Evolutionary conservation across 2,329 filamentous ascomycete genomes (phyloP), one percentile per base, ranked within the genome.

Genomic region (Trichoderma koningii): DNA sequence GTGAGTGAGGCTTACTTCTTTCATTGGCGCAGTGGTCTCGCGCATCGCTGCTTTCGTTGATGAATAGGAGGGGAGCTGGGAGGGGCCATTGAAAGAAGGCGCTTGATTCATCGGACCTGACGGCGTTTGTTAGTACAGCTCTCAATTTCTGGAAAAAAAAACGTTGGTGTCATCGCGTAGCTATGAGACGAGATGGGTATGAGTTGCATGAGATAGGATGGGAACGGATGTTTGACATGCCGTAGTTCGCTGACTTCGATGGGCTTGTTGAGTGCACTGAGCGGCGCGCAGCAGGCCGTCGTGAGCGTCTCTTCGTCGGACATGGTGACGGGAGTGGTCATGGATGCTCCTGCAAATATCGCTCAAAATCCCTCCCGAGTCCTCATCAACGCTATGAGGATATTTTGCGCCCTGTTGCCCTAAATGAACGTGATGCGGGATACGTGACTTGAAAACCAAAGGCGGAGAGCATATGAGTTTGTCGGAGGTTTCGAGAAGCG

Each of bases 1-100:
- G n/a, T n/a, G n/a, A n/a, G n/a, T n/a, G 5, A 3, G 15, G 69
- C 77, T 62, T 73, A 86, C 85, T 93, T 75, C 90, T 80, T 76
- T 93, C 90, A 68, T 92, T 92, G 55, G 90, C 90, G 73, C 89
- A 91, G 76, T 93, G 89, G 69, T 93, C 90, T 59, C 90, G 81
- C 63, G 89, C 89, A 74, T 93, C 90, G 63, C 88, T 91, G 67
- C 84, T 84, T 68, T 88, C 85, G 70, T 93, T 93, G 69, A 90
- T 86, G 75, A 93, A 91, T 12, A 93, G 79, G 47, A 93, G 76
- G 0, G 89, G 84, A 0, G 87, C 89, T 45, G 90, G 77, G 47
- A 88, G 76, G 0, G 90, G 90, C 73, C 84, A 83, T 14, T 85
- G 77, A 71, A 79, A 82, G 73, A 92, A 91, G 3, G 82, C 73